A percentile compares a stretch with the other conserved stretches of the same genome.
Conservation (phyloP, 345 rosid genomes). For the Eucalyptus rudis region DNA sequence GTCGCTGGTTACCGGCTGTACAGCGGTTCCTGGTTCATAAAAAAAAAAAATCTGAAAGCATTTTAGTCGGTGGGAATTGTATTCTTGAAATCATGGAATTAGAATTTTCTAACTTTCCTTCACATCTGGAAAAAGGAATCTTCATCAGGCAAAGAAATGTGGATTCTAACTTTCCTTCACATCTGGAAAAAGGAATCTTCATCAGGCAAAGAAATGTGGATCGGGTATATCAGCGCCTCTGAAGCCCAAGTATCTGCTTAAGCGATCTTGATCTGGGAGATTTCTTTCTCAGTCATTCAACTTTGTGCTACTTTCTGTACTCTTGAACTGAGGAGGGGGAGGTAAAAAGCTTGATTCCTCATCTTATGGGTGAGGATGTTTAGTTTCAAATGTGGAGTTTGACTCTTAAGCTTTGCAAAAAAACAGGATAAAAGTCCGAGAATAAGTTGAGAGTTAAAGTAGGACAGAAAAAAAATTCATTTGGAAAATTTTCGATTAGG, state of each 20-base stretch:
- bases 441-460: too few species aligned
- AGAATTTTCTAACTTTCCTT: background rate
- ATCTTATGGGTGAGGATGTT: background rate
- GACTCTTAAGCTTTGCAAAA: accelerated
- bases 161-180: background rate
- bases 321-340: background rate
- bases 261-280: background rate
- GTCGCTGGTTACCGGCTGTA: accelerated
- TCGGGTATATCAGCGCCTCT: background rate
- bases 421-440: too few species aligned
- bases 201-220: background rate
- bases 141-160: background rate
- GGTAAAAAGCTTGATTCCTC: background rate
- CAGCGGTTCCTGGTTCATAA: accelerated
- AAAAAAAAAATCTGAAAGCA: background rate
- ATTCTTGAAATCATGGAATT: background rate
- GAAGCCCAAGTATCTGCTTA: background rate
- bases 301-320: background rate
- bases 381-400: too few species aligned
- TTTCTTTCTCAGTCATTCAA: background rate
- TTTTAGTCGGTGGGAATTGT: background rate
- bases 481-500: background rate
- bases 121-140: background rate
- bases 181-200: background rate
- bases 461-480: background rate